phyloP scores from a whole-genome alignment of 139 green algal species.

The Chlamydomonas schloesseri region DNA sequence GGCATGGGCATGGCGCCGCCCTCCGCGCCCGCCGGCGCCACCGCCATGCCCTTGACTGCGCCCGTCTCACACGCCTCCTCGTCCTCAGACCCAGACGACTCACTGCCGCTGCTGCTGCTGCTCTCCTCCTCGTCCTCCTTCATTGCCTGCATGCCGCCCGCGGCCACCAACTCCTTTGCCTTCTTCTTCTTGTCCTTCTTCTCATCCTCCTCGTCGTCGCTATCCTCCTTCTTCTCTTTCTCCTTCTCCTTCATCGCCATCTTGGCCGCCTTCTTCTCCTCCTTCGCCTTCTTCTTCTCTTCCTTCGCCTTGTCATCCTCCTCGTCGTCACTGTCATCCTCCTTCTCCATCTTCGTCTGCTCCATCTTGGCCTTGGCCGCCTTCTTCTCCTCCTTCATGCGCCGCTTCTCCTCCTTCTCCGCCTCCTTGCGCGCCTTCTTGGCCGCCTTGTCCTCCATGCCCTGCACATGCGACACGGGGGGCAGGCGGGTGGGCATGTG shows the following conservation, averaged over 20 bases:
- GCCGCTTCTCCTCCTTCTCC: neutral
- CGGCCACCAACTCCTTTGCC: neutral
- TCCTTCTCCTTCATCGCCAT: neutral
- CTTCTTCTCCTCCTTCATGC: neutral
- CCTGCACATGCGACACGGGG: too few relatives aligned
- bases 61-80: neutral
- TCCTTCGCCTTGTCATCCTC: neutral
- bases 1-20: too few relatives aligned
- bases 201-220: neutral
- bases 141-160: too few relatives aligned
- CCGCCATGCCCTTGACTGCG: neutral
- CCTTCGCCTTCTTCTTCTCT: conserved; percentile 15
- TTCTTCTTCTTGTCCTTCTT: conserved; percentile 2
- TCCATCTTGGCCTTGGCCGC: neutral
- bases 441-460: neutral
- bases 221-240: neutral
- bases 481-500: too few relatives aligned
- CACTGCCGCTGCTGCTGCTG: too few relatives aligned
- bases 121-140: too few relatives aligned
- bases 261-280: neutral
- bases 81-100: neutral
- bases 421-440: neutral
- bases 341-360: neutral
- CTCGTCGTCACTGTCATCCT: neutral
- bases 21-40: neutral